These are phyloP conservation scores for Pleurotus eryngii DNA, from an alignment of 768 basidiomycete genomes.

Conservation along the genomic window DNA sequence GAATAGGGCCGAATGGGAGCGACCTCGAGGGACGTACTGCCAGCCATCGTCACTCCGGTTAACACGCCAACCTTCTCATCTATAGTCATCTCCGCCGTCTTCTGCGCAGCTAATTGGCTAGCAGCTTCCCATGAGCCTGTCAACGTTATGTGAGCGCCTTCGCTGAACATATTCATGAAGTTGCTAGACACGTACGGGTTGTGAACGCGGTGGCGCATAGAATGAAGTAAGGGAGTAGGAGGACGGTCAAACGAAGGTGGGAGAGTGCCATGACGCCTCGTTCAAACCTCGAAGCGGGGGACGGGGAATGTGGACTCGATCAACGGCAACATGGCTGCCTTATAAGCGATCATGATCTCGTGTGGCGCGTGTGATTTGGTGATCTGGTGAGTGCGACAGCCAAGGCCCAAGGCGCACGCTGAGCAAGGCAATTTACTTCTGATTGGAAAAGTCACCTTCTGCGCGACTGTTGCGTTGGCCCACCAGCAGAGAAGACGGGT, in stretches of 20 bases:
- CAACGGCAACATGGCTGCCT: background rate
- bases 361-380: background rate
- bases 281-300: background rate
- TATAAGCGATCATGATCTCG: background rate
- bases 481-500: background rate
- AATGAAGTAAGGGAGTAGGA: slow-evolving; percentile 4
- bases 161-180: background rate
- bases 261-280: slow-evolving; percentile 2
- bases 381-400: background rate
- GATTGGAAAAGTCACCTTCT: background rate
- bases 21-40: background rate
- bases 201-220: background rate
- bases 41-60: slow-evolving; percentile 3
- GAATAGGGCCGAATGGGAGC: background rate
- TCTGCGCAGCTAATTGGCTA: background rate
- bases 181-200: background rate
- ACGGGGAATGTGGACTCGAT: background rate
- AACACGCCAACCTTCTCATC: slow-evolving; percentile 6
- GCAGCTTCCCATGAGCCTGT: slow-evolving; percentile 4
- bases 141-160: no score
- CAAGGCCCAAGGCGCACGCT: background rate
- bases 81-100: background rate
- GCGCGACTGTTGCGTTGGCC: background rate
- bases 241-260: slow-evolving; percentile 3
- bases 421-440: background rate